Evolutionary conservation across 352 stramenopile species (phyloP).

Genomic region (Phytophthora megakarya): DNA sequence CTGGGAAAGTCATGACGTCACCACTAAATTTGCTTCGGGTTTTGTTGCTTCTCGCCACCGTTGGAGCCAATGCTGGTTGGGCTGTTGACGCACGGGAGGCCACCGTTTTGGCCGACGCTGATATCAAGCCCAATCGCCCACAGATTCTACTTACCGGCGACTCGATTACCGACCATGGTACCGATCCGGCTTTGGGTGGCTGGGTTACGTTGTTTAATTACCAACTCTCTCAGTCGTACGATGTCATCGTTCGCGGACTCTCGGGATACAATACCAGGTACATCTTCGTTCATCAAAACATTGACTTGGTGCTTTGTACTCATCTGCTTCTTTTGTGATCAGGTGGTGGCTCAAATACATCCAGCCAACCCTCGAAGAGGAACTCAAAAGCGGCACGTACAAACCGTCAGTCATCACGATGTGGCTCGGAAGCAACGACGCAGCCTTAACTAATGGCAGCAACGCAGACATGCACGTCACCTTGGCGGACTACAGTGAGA

Average conservation of each 20-base stretch:
- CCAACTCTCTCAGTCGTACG: slow-evolving; percentile 38
- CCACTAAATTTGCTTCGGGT: no score
- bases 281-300: no score
- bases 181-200: slow-evolving; percentile 27
- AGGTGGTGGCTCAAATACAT: slow-evolving; percentile 49
- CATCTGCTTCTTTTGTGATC: no score
- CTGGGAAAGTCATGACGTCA: no score
- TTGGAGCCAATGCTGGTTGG: no score
- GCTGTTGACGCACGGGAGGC: no score
- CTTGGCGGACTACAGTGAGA: slow-evolving; percentile 20
- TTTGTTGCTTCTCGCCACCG: no score
- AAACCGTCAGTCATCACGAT: slow-evolving; percentile 27
- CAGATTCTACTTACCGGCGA: slow-evolving; percentile 41
- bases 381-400: slow-evolving; percentile 26
- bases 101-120: no score
- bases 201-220: slow-evolving; percentile 40
- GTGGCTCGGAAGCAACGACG: slow-evolving; percentile 35
- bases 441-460: slow-evolving; percentile 22
- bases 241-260: slow-evolving; percentile 48
- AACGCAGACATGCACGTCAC: slow-evolving; percentile 21
- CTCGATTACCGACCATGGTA: slow-evolving; percentile 45
- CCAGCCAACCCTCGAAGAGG: slow-evolving; percentile 12
- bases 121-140: slow-evolving; percentile 28
- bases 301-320: no score
- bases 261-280: slow-evolving; percentile 52